These are phyloP conservation scores for Fusarium poae DNA, from an alignment of 2,329 filamentous ascomycete species.

Conservation along the genomic window DNA sequence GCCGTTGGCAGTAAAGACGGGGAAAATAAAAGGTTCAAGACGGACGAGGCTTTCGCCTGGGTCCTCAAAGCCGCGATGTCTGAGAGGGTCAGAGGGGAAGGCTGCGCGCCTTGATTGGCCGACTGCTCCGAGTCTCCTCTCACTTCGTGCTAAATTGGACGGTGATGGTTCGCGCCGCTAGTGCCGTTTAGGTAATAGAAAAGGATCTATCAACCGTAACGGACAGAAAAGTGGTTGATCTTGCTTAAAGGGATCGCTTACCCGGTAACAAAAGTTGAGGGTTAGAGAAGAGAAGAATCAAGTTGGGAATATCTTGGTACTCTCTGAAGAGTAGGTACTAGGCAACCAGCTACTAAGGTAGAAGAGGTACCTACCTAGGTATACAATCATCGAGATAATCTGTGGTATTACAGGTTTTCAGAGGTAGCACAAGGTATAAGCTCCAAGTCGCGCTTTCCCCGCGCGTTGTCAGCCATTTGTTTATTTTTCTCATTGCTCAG, in stretches of 20 bases:
- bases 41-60: conserved; percentile 49
- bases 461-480: conserved; percentile 15
- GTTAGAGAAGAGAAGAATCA: not conserved
- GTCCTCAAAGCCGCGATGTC: conserved; percentile 50
- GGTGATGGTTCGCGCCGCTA: conserved; percentile 41
- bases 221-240: conserved; percentile 13
- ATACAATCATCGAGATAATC: not conserved
- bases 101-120: conserved; percentile 46
- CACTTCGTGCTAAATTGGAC: conserved; percentile 35
- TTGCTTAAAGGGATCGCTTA: conserved; percentile 12
- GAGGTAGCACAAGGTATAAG: not conserved
- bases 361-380: not conserved
- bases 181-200: conserved; percentile 23
- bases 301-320: not conserved
- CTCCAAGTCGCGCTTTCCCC: conserved; percentile 18
- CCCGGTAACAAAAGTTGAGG: not conserved
- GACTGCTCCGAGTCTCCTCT: conserved; percentile 40
- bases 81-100: conserved; percentile 43
- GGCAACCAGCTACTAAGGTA: not conserved
- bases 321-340: not conserved
- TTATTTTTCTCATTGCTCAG: conserved; percentile 30
- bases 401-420: not conserved
- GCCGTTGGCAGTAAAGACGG: conserved; percentile 37
- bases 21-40: conserved; percentile 49
- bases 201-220: conserved; percentile 21